phyloP scores from a whole-genome alignment of 1,139 yeast genomes.

The Scheffersomyces titani region DNA sequence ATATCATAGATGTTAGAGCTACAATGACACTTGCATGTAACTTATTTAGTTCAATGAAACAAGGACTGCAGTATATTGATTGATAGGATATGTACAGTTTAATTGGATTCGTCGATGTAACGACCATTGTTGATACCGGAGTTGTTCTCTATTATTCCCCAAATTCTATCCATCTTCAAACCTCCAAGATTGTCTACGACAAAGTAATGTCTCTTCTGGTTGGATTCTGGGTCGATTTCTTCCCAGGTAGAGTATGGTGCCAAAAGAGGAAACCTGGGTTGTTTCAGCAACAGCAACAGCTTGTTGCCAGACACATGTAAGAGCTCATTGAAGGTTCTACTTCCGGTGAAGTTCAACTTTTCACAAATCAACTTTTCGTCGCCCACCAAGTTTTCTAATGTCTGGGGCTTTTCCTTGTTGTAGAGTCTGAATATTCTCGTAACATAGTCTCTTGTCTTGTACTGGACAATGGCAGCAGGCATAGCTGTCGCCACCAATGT shows the following conservation, averaged over 20 bases:
- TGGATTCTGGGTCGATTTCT: slow-evolving; percentile 38
- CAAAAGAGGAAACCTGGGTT: slow-evolving; percentile 26
- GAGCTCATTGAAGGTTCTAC: slow-evolving; percentile 62
- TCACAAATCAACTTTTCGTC: slow-evolving; percentile 73
- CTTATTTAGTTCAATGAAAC: background rate
- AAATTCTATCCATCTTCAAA: slow-evolving; percentile 75
- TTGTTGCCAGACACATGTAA: slow-evolving; percentile 48
- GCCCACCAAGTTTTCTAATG: slow-evolving; percentile 56
- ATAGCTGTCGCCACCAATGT: slow-evolving; percentile 39
- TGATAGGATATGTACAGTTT: background rate
- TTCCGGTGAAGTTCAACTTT: slow-evolving; percentile 66
- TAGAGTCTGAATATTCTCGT: slow-evolving; percentile 71
- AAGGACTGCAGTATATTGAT: background rate
- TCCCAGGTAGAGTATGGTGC: slow-evolving; percentile 67
- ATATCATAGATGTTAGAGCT: background rate
- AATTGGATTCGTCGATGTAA: slow-evolving; percentile 19
- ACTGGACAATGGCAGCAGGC: slow-evolving; percentile 56
- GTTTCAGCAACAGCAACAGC: slow-evolving; percentile 37
- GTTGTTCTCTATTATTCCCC: slow-evolving; percentile 76
- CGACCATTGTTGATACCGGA: slow-evolving; percentile 72
- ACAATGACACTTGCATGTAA: background rate
- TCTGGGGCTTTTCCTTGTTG: slow-evolving; percentile 62
- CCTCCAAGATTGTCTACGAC: slow-evolving; percentile 80
- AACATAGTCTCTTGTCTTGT: slow-evolving; percentile 66
- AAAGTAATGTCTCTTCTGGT: slow-evolving; percentile 46